Base-by-base conservation (phyloP, 2,329 filamentous ascomycete genomes). In the Pseudopithomyces maydicus region DNA sequence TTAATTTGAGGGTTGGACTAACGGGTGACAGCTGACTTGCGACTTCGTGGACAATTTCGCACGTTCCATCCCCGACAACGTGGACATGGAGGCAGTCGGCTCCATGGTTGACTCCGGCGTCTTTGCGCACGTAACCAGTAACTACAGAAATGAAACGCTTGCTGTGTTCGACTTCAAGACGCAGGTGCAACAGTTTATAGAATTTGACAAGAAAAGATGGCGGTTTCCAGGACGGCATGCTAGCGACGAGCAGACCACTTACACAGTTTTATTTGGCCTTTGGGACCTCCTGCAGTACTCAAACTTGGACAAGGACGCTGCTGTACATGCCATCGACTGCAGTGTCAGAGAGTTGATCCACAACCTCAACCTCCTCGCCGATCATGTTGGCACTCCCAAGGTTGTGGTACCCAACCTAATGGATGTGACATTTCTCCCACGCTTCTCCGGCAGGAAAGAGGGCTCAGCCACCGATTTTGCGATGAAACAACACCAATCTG, bases 1-100 rank as follows among this genome's bases (percentile, higher is more conserved):
- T 15, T n/a, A 53, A 41, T 32, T 22, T 46, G 33, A 26, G 3
- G 48, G 64, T 72, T 59, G 26, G 6, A 57, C 69, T 74, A 58
- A 75, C 62, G 58, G 52, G 39, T 51, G 19, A 49, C 50, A 77
- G 74, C 68, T 76, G 41, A 58, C 59, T 54, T 77, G 74, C 56
- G 70, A 76, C 57, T 64, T 56, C 15, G 66, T 76, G 43, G 71
- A 75, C 49, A 76, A 76, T 55, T 76, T 74, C 59, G 74, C 74
- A 15, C 72, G 70, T 22, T 76, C 73, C 1, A 53, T 63, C 47
- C 69, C 68, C 17, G 49, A 64, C 17, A 58, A 65, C 44, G 57
- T 58, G 38, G 59, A 54, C 14, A 51, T 59, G 26, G 41, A 54
- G n/a, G 62, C 56, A 19, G 52, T 68, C 51, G 69, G 73, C 33